A percentile compares a stretch with the other conserved stretches of the same genome.
phyloP scores from a whole-genome alignment of 176 grass and related monocot genomes.

The Ensete ventricosum region DNA sequence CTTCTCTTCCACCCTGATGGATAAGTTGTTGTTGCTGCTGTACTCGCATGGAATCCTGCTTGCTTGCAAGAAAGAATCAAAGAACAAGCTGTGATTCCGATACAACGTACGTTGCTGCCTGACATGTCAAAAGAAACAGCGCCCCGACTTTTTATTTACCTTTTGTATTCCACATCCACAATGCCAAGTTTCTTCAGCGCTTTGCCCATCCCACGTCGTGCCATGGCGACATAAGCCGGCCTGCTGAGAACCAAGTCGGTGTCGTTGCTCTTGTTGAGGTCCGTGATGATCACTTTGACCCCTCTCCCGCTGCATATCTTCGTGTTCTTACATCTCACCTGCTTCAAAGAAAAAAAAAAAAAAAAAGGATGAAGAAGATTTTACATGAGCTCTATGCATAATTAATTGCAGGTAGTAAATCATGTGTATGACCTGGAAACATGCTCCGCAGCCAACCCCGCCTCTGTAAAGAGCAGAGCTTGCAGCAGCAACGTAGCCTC shows the following conservation, averaged over 20 bases:
- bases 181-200: constrained; percentile 25
- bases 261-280: constrained; percentile 46
- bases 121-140: constrained; percentile 37
- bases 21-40: constrained; percentile 41
- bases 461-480: constrained; percentile 40
- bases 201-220: constrained; percentile 39
- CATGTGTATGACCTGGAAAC: constrained; percentile 38
- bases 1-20: constrained; percentile 61
- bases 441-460: constrained; percentile 74
- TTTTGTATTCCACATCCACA: constrained; percentile 75
- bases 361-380: background rate
- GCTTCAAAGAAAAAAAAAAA: constrained; percentile 16
- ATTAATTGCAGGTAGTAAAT: constrained; percentile 4
- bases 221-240: constrained; percentile 59
- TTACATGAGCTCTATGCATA: background rate
- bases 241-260: constrained; percentile 51
- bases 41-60: constrained; percentile 76
- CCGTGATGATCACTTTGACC: constrained; percentile 52
- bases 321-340: constrained; percentile 72
- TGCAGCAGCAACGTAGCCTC: constrained; percentile 38
- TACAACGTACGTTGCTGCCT: constrained; percentile 29
- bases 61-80: background rate
- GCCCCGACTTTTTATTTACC: constrained; percentile 15
- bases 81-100: no score
- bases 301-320: constrained; percentile 42